A percentile compares a stretch with the other conserved stretches of the same genome.
phyloP scores from a whole-genome alignment of 2,329 filamentous ascomycete genomes.

The Ambrosiella beaveri region DNA sequence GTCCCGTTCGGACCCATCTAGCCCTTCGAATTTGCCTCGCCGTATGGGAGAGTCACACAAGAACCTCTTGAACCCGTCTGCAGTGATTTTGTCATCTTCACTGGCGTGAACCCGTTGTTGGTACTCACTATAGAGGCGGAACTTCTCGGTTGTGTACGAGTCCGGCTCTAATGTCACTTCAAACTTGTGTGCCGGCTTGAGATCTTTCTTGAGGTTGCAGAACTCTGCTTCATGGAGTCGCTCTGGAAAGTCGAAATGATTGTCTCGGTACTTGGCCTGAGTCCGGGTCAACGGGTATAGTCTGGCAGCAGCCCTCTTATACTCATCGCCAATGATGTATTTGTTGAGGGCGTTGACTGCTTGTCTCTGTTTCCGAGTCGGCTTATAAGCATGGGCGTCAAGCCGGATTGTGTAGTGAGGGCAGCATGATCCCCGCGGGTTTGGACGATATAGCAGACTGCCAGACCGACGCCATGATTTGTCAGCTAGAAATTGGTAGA shows the following conservation, averaged over 20 bases:
- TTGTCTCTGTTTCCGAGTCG: slow-evolving; percentile 57
- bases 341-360: slow-evolving; percentile 61
- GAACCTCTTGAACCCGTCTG: slow-evolving; percentile 56
- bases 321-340: slow-evolving; percentile 50
- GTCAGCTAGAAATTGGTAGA: slow-evolving; percentile 58
- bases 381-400: slow-evolving; percentile 45
- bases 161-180: slow-evolving; percentile 54
- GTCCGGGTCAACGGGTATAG: slow-evolving; percentile 51
- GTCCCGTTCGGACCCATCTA: slow-evolving; percentile 33
- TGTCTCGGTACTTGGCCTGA: slow-evolving; percentile 44
- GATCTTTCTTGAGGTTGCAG: slow-evolving; percentile 35
- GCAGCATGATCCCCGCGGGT: slow-evolving; percentile 68
- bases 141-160: slow-evolving; percentile 62
- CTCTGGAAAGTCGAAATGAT: slow-evolving; percentile 48
- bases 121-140: slow-evolving; percentile 53
- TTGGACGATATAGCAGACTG: slow-evolving; percentile 57
- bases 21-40: slow-evolving; percentile 24
- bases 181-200: slow-evolving; percentile 48
- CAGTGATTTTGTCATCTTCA: slow-evolving; percentile 21
- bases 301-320: slow-evolving; percentile 44
- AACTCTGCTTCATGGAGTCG: slow-evolving; percentile 54
- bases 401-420: slow-evolving; percentile 76
- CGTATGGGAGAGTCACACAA: slow-evolving; percentile 54
- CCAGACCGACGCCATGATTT: slow-evolving; percentile 63
- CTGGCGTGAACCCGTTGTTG: slow-evolving; percentile 58